A percentile compares a stretch with the other conserved stretches of the same genome.
Conservation (phyloP, 2,329 filamentous ascomycete species). For the Aspergillus bombycis region DNA sequence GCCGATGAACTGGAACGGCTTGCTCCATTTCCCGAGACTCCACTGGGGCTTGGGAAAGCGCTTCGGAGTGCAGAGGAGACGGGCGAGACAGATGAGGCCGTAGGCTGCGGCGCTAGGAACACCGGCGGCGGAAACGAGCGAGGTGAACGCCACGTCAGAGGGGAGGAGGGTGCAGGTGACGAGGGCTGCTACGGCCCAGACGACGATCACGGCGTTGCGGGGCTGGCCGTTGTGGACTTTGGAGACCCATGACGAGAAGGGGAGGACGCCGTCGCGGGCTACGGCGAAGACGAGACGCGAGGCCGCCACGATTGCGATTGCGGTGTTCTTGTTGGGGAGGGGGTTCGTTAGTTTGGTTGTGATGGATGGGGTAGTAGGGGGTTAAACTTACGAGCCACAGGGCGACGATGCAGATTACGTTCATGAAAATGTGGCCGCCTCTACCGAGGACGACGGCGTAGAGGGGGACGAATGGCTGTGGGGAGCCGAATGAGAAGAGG, state of each 20-base stretch:
- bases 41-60: constrained; percentile 52
- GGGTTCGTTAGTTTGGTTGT: background rate
- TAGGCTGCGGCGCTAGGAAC: constrained; percentile 58
- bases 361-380: background rate
- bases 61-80: constrained; percentile 53
- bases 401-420: constrained; percentile 57
- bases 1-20: constrained; percentile 52
- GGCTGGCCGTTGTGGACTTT: constrained; percentile 60
- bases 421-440: constrained; percentile 64
- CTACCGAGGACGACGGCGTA: constrained; percentile 61
- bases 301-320: constrained; percentile 61
- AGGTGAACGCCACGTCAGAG: constrained; percentile 58
- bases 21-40: constrained; percentile 50
- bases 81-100: constrained; percentile 54
- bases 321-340: constrained; percentile 52
- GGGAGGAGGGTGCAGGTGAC: constrained; percentile 64
- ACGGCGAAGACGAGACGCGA: constrained; percentile 67
- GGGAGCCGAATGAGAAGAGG: constrained; percentile 57
- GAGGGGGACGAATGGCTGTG: constrained; percentile 62
- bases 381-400: constrained; percentile 52
- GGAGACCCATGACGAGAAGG: constrained; percentile 62
- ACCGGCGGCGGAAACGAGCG: constrained; percentile 57
- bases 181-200: constrained; percentile 58
- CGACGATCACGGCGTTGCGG: constrained; percentile 62
- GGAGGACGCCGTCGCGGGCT: constrained; percentile 63